Percentiles rank a stretch among this genome's conserved stretches.
These are phyloP conservation scores for Polyplosphaeria fusca DNA, from an alignment of 495 filamentous ascomycete genomes.

Conservation along the genomic window DNA sequence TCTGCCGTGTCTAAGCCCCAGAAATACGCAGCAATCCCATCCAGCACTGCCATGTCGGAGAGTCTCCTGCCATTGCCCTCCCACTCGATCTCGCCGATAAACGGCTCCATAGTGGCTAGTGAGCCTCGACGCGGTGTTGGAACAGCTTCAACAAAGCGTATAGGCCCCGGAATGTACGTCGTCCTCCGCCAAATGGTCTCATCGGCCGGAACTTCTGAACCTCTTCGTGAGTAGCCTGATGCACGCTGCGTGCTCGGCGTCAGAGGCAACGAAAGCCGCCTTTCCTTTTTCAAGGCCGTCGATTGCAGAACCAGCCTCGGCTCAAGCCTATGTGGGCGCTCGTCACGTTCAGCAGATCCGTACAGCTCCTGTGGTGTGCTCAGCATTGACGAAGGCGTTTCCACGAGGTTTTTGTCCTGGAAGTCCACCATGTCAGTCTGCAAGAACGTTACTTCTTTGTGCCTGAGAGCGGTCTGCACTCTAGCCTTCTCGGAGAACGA, in stretches of 20 bases:
- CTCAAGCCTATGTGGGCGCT: too few species aligned
- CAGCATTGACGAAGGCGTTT: conserved; percentile 14
- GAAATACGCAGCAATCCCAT: conserved; percentile 18
- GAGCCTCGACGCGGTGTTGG: neutral
- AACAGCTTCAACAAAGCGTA: conserved; percentile 4
- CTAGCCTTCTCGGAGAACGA: conserved; percentile 13
- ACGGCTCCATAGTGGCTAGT: conserved; percentile 14
- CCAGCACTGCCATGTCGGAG: conserved; percentile 19
- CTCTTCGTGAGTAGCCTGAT: too few species aligned
- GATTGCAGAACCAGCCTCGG: too few species aligned
- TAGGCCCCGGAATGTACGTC: conserved; percentile 21
- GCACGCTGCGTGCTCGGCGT: too few species aligned
- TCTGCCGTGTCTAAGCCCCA: conserved; percentile 2
- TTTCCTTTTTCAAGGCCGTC: too few species aligned
- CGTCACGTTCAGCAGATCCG: too few species aligned
- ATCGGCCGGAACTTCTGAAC: too few species aligned
- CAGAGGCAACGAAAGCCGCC: too few species aligned
- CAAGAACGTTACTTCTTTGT: conserved; percentile 5
- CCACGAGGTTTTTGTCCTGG: conserved; percentile 10
- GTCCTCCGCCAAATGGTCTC: neutral
- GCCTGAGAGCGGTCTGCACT: conserved; percentile 10
- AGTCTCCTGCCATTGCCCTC: neutral
- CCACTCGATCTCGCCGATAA: neutral
- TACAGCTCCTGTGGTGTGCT: conserved; percentile 22
- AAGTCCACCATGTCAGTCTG: conserved; percentile 23